phyloP scores from a whole-genome alignment of 2,329 filamentous ascomycete genomes.

The Aspergillus jensenii region DNA sequence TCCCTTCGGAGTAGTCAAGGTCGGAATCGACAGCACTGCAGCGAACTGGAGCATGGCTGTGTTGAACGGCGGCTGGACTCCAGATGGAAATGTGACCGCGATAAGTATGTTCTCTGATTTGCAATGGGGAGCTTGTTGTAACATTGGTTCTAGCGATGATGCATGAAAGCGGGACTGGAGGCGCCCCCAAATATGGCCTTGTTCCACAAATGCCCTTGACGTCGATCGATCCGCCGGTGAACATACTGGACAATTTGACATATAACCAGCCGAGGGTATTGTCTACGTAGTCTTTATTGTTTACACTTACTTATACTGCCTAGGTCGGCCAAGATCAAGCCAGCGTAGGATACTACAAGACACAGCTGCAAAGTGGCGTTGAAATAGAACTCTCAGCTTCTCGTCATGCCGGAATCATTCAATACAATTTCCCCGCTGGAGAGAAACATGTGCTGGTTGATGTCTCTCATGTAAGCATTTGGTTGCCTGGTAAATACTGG shows the following conservation, averaged over 20 bases:
- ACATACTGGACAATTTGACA: conserved; percentile 42
- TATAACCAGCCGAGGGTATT: conserved; percentile 59
- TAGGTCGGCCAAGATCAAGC: conserved; percentile 52
- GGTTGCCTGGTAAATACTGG: background rate
- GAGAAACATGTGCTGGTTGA: conserved; percentile 64
- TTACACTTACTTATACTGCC: background rate
- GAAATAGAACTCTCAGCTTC: conserved; percentile 65
- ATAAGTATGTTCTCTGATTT: conserved; percentile 33
- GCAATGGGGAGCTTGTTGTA: background rate
- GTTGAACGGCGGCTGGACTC: conserved; percentile 45
- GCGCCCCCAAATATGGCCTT: conserved; percentile 41
- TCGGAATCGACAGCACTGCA: conserved; percentile 41
- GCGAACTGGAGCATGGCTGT: conserved; percentile 37
- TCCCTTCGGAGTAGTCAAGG: conserved; percentile 46
- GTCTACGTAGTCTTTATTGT: background rate
- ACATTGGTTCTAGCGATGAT: conserved; percentile 31
- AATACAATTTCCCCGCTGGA: conserved; percentile 59
- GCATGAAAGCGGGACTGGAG: conserved; percentile 52
- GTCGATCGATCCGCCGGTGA: conserved; percentile 39
- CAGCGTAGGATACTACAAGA: conserved; percentile 63
- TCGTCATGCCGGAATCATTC: conserved; percentile 63
- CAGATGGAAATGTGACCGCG: conserved; percentile 52
- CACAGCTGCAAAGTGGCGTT: conserved; percentile 58
- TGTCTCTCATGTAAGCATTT: conserved; percentile 44
- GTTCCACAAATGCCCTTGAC: conserved; percentile 38